phyloP scores from a whole-genome alignment of 2,329 filamentous ascomycete genomes.

The Chaetomium olivaceum region DNA sequence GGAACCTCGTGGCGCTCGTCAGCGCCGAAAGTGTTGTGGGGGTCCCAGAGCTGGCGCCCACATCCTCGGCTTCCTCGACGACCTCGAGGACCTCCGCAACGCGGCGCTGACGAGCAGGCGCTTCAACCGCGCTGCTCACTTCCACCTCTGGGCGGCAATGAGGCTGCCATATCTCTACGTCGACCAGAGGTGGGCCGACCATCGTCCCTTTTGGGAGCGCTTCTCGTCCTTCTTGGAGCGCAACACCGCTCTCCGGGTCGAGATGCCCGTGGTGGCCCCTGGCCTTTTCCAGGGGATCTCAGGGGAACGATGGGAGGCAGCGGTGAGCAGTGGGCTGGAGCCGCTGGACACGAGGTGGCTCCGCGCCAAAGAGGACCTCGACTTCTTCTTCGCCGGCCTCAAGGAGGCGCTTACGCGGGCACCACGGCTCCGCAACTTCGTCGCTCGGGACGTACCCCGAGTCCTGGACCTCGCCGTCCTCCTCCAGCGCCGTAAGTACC shows the following conservation, averaged over 20 bases:
- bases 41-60: background rate
- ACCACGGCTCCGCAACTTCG: background rate
- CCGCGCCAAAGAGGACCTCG: background rate
- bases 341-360: background rate
- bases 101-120: background rate
- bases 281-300: background rate
- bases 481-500: background rate
- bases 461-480: background rate
- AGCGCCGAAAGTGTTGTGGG: background rate
- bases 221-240: background rate
- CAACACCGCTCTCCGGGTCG: background rate
- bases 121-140: background rate
- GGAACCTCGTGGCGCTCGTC: background rate
- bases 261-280: background rate
- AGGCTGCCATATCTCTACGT: background rate
- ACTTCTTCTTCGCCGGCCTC: background rate
- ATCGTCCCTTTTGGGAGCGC: background rate
- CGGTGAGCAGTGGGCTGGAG: background rate
- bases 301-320: background rate
- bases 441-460: constrained; percentile 1
- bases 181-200: background rate
- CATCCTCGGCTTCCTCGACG: constrained; percentile 2
- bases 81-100: background rate
- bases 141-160: background rate
- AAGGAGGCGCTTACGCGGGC: background rate